Evolutionary conservation across 495 filamentous ascomycete species (phyloP).

Genomic region (Xylaria grammica): DNA sequence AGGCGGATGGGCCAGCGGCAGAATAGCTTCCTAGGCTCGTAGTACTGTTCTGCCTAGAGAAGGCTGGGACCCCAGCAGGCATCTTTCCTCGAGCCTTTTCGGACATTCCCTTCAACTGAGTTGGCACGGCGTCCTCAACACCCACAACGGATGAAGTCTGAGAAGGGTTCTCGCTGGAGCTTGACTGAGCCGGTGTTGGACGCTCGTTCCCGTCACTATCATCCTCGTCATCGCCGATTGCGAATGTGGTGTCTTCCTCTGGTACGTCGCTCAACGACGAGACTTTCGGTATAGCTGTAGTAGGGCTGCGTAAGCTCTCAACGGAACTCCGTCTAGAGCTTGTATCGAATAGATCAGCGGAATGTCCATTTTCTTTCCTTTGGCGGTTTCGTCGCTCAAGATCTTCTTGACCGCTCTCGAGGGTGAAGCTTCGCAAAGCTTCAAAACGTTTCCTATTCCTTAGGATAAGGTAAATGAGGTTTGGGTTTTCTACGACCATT

Average conservation of each 20-base stretch:
- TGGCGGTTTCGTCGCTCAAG: slow-evolving; percentile 79
- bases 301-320: slow-evolving; percentile 74
- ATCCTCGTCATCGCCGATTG: slow-evolving; percentile 81
- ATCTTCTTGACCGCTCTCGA: slow-evolving; percentile 94
- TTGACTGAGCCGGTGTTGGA: slow-evolving; percentile 72
- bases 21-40: slow-evolving; percentile 77
- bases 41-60: slow-evolving; percentile 91
- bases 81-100: slow-evolving; percentile 97
- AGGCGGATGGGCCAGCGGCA: slow-evolving; percentile 53
- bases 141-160: slow-evolving; percentile 75
- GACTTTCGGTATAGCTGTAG: slow-evolving; percentile 57
- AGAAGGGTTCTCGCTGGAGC: slow-evolving; percentile 72
- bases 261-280: slow-evolving; percentile 77
- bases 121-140: slow-evolving; percentile 81
- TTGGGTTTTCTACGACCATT: slow-evolving; percentile 70
- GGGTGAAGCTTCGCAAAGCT: slow-evolving; percentile 85
- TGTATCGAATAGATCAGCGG: slow-evolving; percentile 49
- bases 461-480: slow-evolving; percentile 81
- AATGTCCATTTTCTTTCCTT: slow-evolving; percentile 68
- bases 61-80: slow-evolving; percentile 81
- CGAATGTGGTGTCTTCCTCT: slow-evolving; percentile 79
- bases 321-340: slow-evolving; percentile 65
- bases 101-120: slow-evolving; percentile 93
- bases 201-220: slow-evolving; percentile 75
- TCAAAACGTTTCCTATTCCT: slow-evolving; percentile 84